A percentile compares a stretch with the other conserved stretches of the same genome.
These are phyloP conservation scores for Tephrocybe sp. DNA, from an alignment of 768 basidiomycete species.

Conservation along the genomic window DNA sequence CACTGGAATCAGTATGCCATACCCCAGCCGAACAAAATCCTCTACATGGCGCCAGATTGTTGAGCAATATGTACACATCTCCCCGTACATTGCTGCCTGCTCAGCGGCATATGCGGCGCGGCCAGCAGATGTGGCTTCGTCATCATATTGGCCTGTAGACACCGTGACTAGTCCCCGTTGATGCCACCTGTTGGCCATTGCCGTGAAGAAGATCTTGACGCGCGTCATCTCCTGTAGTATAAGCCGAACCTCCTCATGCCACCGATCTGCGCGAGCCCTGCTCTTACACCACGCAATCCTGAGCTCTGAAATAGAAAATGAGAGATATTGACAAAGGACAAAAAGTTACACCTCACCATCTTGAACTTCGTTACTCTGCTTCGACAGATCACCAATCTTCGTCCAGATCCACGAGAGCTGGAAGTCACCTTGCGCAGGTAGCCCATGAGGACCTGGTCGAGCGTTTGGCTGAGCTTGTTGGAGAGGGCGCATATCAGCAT, in stretches of 20 bases:
- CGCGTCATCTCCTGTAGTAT: not conserved
- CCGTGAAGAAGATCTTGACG: not conserved
- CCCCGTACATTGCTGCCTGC: no score
- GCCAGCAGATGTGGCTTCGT: no score
- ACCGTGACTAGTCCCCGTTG: no score
- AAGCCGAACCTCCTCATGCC: not conserved
- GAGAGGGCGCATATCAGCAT: conserved; percentile 12
- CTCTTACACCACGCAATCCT: conserved; percentile 11
- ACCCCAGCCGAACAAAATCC: no score
- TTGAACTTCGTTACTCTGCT: conserved; percentile 9
- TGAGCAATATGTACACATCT: no score
- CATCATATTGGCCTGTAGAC: no score
- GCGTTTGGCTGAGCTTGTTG: conserved; percentile 1
- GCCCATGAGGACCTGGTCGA: not conserved
- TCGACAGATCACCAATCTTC: conserved; percentile 3
- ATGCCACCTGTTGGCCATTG: not conserved
- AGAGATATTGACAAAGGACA: not conserved
- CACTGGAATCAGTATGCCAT: no score
- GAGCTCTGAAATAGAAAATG: conserved; percentile 6
- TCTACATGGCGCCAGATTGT: no score
- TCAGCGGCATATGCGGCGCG: no score
- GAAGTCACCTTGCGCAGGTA: conserved; percentile 1
- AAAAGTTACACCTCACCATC: conserved; percentile 11
- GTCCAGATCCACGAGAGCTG: conserved; percentile 20
- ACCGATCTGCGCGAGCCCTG: not conserved